Percentiles rank a stretch among this genome's conserved stretches.
These are phyloP conservation scores for Scleromitrula shiraiana DNA, from an alignment of 2,329 filamentous ascomycete species.

Conservation along the genomic window DNA sequence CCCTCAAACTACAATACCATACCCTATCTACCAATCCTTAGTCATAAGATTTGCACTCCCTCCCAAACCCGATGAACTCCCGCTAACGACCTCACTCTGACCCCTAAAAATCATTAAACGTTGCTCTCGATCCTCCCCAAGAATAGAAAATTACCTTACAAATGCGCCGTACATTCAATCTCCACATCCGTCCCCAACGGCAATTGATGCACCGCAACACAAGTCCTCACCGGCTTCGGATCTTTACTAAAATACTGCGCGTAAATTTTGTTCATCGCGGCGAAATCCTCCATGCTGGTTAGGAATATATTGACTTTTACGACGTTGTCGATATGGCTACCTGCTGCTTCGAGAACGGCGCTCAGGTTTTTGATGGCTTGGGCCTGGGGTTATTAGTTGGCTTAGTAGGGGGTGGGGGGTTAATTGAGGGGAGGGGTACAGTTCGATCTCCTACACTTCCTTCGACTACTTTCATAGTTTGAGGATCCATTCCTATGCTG, in stretches of 20 bases:
- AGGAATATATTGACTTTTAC: constrained; percentile 63
- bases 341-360: constrained; percentile 51
- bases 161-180: constrained; percentile 42
- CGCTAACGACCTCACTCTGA: neutral
- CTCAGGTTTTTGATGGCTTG: constrained; percentile 52
- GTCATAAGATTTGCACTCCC: neutral
- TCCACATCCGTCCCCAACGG: constrained; percentile 44
- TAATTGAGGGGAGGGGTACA: constrained; percentile 29
- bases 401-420: neutral
- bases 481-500: constrained; percentile 48
- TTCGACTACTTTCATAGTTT: constrained; percentile 45
- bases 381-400: constrained; percentile 29
- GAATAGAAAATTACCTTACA: constrained; percentile 20
- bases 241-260: constrained; percentile 39
- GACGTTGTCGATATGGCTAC: constrained; percentile 49
- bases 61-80: neutral
- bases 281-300: constrained; percentile 57
- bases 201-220: constrained; percentile 44
- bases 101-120: neutral
- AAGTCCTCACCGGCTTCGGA: constrained; percentile 41
- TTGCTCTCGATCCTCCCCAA: neutral
- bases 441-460: constrained; percentile 48
- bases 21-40: constrained; percentile 4
- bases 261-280: constrained; percentile 48
- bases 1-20: too few species aligned